Conservation (phyloP, 345 rosid species). For the Eucalyptus tenuipes region DNA sequence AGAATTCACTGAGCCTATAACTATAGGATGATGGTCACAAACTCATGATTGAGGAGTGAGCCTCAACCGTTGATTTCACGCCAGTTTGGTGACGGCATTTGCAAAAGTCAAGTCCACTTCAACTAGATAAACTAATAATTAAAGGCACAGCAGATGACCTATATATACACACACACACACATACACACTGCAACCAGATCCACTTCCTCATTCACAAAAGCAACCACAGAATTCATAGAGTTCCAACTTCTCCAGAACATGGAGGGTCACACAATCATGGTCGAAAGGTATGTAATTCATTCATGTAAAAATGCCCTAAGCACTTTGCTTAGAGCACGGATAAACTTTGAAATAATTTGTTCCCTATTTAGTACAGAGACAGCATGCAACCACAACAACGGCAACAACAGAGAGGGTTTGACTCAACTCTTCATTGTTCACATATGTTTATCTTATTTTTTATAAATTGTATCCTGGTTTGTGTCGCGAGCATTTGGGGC, state of each 20-base stretch:
- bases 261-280: not conserved
- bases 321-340: fast-evolving
- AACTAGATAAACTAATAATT: not conserved
- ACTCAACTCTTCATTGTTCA: not conserved
- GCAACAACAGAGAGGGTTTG: not conserved
- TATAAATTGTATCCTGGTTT: not conserved
- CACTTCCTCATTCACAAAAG: not conserved
- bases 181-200: not conserved
- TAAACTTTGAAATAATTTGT: not conserved
- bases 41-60: not conserved
- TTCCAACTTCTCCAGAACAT: not conserved
- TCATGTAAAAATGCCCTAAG: not conserved
- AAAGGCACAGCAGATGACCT: not conserved
- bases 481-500: not conserved
- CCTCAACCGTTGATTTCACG: not conserved
- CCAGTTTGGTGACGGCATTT: not conserved
- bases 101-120: not conserved
- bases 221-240: not conserved
- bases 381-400: not conserved
- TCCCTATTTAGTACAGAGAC: not conserved
- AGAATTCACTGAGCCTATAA: not conserved
- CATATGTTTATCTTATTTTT: not conserved
- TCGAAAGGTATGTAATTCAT: not conserved
- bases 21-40: not conserved
- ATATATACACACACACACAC: not conserved